phyloP scores from a whole-genome alignment of 768 basidiomycete species.

The Butyriboletus loyo region DNA sequence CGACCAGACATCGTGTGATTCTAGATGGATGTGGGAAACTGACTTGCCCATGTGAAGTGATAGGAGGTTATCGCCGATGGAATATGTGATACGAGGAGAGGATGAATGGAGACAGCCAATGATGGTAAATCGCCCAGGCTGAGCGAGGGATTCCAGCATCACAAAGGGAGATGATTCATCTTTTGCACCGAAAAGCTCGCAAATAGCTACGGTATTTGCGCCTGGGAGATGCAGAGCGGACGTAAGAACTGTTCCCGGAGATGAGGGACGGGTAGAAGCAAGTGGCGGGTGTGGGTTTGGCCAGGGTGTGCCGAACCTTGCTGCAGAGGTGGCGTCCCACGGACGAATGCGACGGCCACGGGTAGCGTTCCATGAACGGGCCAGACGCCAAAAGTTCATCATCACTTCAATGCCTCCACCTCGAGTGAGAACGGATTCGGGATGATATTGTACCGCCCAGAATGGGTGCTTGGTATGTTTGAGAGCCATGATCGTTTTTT shows the following conservation, averaged over 20 bases:
- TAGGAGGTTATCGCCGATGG: slow-evolving; percentile 48
- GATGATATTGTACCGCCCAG: slow-evolving; percentile 90
- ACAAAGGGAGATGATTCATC: slow-evolving; percentile 63
- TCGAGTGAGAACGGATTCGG: slow-evolving; percentile 74
- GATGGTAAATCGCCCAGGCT: slow-evolving; percentile 73
- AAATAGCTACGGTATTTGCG: slow-evolving; percentile 45
- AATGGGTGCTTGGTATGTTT: slow-evolving; percentile 65
- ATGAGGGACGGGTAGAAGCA: slow-evolving; percentile 15
- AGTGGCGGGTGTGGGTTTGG: slow-evolving; percentile 39
- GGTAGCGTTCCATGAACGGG: slow-evolving; percentile 51
- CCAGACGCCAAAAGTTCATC: slow-evolving; percentile 71
- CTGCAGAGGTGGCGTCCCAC: slow-evolving; percentile 40
- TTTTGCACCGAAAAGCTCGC: slow-evolving; percentile 58
- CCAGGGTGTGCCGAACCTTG: slow-evolving; percentile 54
- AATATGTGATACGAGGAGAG: slow-evolving; percentile 58
- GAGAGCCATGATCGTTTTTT: slow-evolving; percentile 70
- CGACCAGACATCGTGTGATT: slow-evolving; percentile 60
- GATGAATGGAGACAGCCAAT: slow-evolving; percentile 56
- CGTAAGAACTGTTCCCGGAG: slow-evolving; percentile 34
- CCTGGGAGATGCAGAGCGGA: slow-evolving; percentile 41
- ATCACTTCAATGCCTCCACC: slow-evolving; percentile 68
- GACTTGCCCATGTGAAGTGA: slow-evolving; percentile 40
- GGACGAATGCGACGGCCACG: slow-evolving; percentile 36
- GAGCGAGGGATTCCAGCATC: slow-evolving; percentile 72
- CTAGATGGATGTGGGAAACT: slow-evolving; percentile 41